A percentile compares a stretch with the other conserved stretches of the same genome.
Evolutionary conservation across 148 eudicot genomes (phyloP).

Genomic region (Simmondsia chinensis): DNA sequence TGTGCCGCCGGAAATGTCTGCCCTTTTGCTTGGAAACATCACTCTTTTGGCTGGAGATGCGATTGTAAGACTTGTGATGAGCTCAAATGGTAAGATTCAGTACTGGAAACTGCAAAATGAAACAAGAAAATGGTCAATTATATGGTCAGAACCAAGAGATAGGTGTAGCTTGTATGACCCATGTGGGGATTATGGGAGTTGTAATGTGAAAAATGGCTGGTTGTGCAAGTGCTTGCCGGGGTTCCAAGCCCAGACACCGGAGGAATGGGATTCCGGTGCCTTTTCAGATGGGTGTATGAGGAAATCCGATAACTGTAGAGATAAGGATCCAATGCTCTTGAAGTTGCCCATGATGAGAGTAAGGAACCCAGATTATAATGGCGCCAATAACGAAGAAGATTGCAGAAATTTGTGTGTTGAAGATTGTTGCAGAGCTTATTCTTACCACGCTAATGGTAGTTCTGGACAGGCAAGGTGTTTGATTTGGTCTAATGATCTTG

Average conservation of each 20-base stretch:
- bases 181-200: slow-evolving; percentile 11
- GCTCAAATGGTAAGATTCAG: slow-evolving; percentile 24
- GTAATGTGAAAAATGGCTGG: slow-evolving; percentile 7
- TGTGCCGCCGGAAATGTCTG: not conserved
- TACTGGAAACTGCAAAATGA: slow-evolving; percentile 5
- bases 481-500: slow-evolving; percentile 9
- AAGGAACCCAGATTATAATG: not conserved
- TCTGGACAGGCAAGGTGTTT: slow-evolving; percentile 15
- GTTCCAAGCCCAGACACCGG: not conserved
- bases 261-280: not conserved
- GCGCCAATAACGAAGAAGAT: not conserved
- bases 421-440: slow-evolving; percentile 22
- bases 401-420: slow-evolving; percentile 1
- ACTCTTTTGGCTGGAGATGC: not conserved
- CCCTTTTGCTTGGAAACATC: not conserved
- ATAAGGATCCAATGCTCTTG: slow-evolving; percentile 10
- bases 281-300: slow-evolving; percentile 7
- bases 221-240: slow-evolving; percentile 21
- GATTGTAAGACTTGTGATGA: slow-evolving; percentile 13
- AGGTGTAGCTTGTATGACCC: slow-evolving; percentile 5
- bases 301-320: not conserved
- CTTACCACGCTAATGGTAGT: not conserved
- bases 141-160: slow-evolving; percentile 17
- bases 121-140: slow-evolving; percentile 1
- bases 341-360: slow-evolving; percentile 17